Base-by-base conservation (phyloP, 345 rosid genomes). In the Gossypium mustelinum region DNA sequence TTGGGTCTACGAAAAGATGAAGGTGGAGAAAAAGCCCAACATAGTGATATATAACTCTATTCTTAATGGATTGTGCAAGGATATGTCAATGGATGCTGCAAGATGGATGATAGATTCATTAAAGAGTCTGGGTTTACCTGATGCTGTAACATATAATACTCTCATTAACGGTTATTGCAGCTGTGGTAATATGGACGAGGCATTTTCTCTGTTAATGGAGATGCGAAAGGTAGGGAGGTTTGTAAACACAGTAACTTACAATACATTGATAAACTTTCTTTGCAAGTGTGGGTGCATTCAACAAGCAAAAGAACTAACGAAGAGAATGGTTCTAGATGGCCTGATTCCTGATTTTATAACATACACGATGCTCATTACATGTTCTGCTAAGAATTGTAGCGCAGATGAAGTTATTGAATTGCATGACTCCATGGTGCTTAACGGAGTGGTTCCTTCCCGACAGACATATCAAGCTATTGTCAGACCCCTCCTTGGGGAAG, bases 381-480 rank as follows among this genome's bases (percentile, higher is more conserved):
- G 10, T 56, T 56, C 60, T 56, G 60, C 60, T 18, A 56, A 56
- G 25, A 56, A 18, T 10, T 56, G 60, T 56, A 56, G 60, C 9
- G 24, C 60, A 56, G 4, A 18, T 56, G 60, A 56, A 56, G 25
- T 56, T 56, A 18, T 56, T 56, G 60, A 56, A 18, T 56, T 18
- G 10, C 60, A 56, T 18, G 25, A 56, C 27, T 56, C 9, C 25
- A 56, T 56, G 60, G 60, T 56, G 77, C 87, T 91, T 57, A 47
- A 82, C 10, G 89, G 94, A 82, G 85, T 82, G 45, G 68, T 58
- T 48, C 92, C 90, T 52, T 85, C n/a, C 58, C 74, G 54, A 61
- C 75, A 76, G 68, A 80, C 86, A 9, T 84, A 80, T 68, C 54
- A 45, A 70, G 67, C 69, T 24, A 27, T 84, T 2, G 81, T 91